A percentile compares a stretch with the other conserved stretches of the same genome.
phyloP scores from a whole-genome alignment of 2,329 filamentous ascomycete genomes.

The Coniochaeta pulveracea region DNA sequence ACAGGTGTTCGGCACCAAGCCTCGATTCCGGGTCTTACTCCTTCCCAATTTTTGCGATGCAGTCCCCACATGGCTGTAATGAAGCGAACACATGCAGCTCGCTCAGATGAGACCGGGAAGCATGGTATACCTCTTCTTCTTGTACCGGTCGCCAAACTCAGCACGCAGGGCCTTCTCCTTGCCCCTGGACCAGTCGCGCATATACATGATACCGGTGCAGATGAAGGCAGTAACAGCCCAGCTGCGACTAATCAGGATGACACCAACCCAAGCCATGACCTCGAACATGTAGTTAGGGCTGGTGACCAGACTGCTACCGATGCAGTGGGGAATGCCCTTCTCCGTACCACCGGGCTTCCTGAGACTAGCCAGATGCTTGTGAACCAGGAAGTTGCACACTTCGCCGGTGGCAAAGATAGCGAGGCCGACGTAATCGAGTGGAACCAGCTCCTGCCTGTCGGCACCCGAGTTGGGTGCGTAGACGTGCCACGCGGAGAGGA shows the following conservation, averaged over 20 bases:
- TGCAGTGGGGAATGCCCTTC: slow-evolving; percentile 75
- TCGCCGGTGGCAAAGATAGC: slow-evolving; percentile 69
- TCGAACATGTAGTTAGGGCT: slow-evolving; percentile 98
- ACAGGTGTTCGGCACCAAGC: too few species aligned
- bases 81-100: background rate
- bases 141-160: slow-evolving; percentile 88
- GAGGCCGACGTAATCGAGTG: slow-evolving; percentile 55
- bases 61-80: background rate
- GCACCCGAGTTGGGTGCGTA: slow-evolving; percentile 67
- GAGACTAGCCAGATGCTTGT: slow-evolving; percentile 67
- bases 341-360: slow-evolving; percentile 72
- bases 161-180: slow-evolving; percentile 86
- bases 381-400: slow-evolving; percentile 67
- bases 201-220: slow-evolving; percentile 60
- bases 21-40: background rate
- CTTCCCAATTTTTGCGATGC: background rate
- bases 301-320: slow-evolving; percentile 78
- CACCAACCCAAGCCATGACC: slow-evolving; percentile 71
- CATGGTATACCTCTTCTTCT: slow-evolving; percentile 82
- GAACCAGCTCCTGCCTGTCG: slow-evolving; percentile 34
- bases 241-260: slow-evolving; percentile 70
- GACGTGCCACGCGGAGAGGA: slow-evolving; percentile 73
- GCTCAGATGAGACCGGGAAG: slow-evolving; percentile 61
- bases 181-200: slow-evolving; percentile 80
- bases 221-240: slow-evolving; percentile 71